Percentiles rank a stretch among this genome's conserved stretches.
Evolutionary conservation across 129 eudicot genomes (phyloP).

Genomic region (Gnaphalium uliginosum): DNA sequence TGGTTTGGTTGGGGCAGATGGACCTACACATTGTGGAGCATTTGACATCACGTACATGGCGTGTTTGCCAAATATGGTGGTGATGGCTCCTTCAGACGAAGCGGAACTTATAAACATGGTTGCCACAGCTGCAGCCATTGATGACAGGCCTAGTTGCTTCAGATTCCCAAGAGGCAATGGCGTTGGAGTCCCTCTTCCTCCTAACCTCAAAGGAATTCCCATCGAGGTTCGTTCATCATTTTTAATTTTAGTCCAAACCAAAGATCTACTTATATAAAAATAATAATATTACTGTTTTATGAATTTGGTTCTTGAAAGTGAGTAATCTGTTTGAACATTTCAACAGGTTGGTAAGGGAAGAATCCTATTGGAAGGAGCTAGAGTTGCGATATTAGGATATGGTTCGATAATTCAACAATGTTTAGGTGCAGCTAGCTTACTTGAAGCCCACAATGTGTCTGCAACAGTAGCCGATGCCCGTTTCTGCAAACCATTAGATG

Average conservation of each 20-base stretch:
- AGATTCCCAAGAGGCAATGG: constrained; percentile 90
- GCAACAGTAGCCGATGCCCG: constrained; percentile 70
- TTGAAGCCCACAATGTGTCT: constrained; percentile 42
- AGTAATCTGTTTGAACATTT: constrained; percentile 7
- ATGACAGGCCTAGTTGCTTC: constrained; percentile 83
- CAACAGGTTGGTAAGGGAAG: constrained; percentile 75
- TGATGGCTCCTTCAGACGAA: constrained; percentile 90
- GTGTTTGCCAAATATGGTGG: constrained; percentile 91
- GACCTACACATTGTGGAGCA: constrained; percentile 95
- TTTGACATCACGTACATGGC: constrained; percentile 89
- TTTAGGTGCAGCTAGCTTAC: constrained; percentile 63
- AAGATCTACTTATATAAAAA: no score
- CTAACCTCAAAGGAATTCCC: constrained; percentile 66
- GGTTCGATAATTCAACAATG: constrained; percentile 71
- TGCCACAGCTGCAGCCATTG: constrained; percentile 79
- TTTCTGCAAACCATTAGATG: constrained; percentile 75
- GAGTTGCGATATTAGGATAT: constrained; percentile 70
- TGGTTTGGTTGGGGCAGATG: constrained; percentile 90
- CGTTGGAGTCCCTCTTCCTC: constrained; percentile 61
- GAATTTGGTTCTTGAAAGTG: background rate
- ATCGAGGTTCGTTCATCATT: constrained; percentile 51
- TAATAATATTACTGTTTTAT: no score
- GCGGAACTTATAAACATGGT: constrained; percentile 85
- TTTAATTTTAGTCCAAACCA: constrained; percentile 1
- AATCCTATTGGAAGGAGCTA: constrained; percentile 58